Evolutionary conservation across 2,329 filamentous ascomycete species (phyloP).

Genomic region (Xenoacremonium recifei): DNA sequence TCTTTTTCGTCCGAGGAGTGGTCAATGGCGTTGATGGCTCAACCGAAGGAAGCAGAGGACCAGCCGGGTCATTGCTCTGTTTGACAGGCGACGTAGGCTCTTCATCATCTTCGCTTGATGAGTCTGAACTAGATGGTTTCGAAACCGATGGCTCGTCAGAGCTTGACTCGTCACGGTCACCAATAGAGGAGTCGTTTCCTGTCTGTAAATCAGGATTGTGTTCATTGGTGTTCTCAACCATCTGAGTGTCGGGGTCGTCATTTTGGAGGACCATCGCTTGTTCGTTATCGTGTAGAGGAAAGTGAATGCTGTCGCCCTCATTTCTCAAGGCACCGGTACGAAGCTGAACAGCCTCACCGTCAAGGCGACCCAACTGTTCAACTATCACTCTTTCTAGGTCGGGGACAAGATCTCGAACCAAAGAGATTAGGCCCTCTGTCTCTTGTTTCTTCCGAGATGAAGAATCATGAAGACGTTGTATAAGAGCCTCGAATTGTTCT

Average conservation of each 20-base stretch:
- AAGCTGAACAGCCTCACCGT: not conserved
- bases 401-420: not conserved
- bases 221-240: too few species aligned
- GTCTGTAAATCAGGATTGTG: too few species aligned
- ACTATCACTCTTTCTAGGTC: not conserved
- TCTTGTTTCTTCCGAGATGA: not conserved
- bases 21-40: conserved; percentile 1
- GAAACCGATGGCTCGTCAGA: not conserved
- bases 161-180: not conserved
- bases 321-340: not conserved
- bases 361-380: not conserved
- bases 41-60: conserved; percentile 1
- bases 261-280: not conserved
- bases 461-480: too few species aligned
- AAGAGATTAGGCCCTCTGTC: not conserved
- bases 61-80: too few species aligned
- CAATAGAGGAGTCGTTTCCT: not conserved
- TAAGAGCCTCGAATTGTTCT: too few species aligned
- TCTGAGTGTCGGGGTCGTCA: not conserved
- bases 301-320: not conserved
- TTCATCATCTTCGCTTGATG: not conserved
- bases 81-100: too few species aligned
- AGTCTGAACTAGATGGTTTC: not conserved
- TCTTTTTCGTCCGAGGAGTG: not conserved
- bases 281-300: not conserved